Base-by-base conservation (phyloP, 1,284 basidiomycete genomes). In the Anthracocystis panici-leucophaei region DNA sequence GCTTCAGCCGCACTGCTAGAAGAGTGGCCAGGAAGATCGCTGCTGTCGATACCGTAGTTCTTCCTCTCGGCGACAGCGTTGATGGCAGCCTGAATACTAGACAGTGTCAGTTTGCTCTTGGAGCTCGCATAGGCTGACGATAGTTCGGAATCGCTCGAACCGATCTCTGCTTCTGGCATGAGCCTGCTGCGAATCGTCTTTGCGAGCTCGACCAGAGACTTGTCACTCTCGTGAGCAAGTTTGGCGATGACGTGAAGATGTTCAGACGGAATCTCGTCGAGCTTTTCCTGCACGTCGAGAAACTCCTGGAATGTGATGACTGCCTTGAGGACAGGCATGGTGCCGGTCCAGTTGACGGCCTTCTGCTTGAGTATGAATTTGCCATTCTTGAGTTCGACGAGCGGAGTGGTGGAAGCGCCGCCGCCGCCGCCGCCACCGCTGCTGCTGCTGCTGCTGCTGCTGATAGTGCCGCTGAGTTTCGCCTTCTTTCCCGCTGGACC, bases 281-380 rank as follows among this genome's bases (percentile, higher is more conserved):
- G 53, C 31, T 69, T 65, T 14, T 77, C 73, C 6, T 63, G 61
- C 6, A 40, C 23, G 7, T 65, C 68, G 29, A 82, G 58, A 58
- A 55, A 79, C 20, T 71, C 71, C 33, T 83, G 81, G 46, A 83
- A 78, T 1, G 33, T 50, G 8, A 82, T 72, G 65, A 79, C 69
- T 4, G 77, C 77, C 67, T 75, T 60, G 82, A 95, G 89, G 7
- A 92, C 92, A 80, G 93, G 91, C 31, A 91, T 91, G 76, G 90
- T 89, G 80, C 92, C 91, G 82, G 93, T 91, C 61, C 92, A 89
- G 0, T 90, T 89, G 45, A 92, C 81, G 3, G 88, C 86, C 84
- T 92, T 94, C 87, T 95, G 93, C 84, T 89, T 92, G 79, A 93
- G 90, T 5, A 90, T 76, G 0, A 93, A 88, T 82, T 91, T 94